Conservation (phyloP, 805 yeast genomes). For the Saccharomycopsis vini region DNA sequence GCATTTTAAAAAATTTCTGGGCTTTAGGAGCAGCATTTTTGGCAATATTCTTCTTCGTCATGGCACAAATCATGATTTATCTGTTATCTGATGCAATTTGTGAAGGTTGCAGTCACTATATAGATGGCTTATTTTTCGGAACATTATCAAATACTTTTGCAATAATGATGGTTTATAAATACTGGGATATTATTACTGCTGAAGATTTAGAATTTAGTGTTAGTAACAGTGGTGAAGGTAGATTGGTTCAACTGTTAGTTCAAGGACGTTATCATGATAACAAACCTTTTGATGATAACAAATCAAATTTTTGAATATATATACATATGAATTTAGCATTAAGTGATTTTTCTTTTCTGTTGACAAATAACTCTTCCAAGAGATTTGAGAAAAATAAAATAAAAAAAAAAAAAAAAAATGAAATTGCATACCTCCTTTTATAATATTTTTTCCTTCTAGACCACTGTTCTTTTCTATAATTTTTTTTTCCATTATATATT, state of each 20-base stretch:
- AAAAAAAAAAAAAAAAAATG: too few species aligned
- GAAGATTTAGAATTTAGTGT: slow-evolving; percentile 93
- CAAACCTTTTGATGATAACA: neutral
- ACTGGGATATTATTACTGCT: slow-evolving; percentile 91
- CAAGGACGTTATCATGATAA: neutral
- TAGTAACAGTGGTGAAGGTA: slow-evolving; percentile 32
- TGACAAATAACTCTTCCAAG: too few species aligned
- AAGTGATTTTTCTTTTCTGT: too few species aligned
- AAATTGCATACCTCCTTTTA: too few species aligned
- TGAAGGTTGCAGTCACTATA: slow-evolving; percentile 65
- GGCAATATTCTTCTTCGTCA: slow-evolving; percentile 63
- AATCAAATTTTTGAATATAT: neutral
- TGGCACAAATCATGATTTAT: slow-evolving; percentile 73
- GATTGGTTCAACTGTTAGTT: too few species aligned
- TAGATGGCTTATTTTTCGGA: slow-evolving; percentile 85
- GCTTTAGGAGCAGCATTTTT: slow-evolving; percentile 76
- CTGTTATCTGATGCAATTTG: slow-evolving; percentile 64
- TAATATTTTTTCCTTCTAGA: too few species aligned
- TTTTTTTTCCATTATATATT: too few species aligned
- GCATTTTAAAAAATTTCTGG: slow-evolving; percentile 74
- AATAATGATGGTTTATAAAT: slow-evolving; percentile 91
- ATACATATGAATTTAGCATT: too few species aligned
- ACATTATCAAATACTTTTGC: slow-evolving; percentile 72
- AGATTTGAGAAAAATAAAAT: too few species aligned
- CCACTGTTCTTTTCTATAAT: too few species aligned